Evolutionary conservation across 1,284 basidiomycete species (phyloP).

Genomic region (Sporisorium scitamineum): DNA sequence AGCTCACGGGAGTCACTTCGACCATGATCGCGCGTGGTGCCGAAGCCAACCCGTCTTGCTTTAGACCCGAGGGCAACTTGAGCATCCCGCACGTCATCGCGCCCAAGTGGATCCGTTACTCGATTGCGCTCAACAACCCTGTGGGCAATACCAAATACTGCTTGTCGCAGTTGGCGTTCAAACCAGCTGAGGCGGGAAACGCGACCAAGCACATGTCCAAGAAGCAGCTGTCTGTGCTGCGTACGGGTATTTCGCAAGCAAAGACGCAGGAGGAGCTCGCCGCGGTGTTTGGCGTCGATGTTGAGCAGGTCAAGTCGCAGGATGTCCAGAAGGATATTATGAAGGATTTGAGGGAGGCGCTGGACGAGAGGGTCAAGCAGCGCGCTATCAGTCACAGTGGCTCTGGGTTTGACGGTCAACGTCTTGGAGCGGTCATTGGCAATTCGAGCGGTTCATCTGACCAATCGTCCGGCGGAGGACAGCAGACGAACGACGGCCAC

Average conservation of each 20-base stretch:
- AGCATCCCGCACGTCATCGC: conserved; percentile 60
- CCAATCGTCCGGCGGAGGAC: conserved; percentile 2
- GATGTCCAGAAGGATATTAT: conserved; percentile 32
- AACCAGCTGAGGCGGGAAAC: conserved; percentile 45
- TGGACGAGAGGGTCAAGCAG: conserved; percentile 16
- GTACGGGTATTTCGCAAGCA: conserved; percentile 42
- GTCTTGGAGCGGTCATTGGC: conserved; percentile 30
- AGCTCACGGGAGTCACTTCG: conserved; percentile 79
- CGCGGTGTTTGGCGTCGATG: conserved; percentile 41
- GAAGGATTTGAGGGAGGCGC: conserved; percentile 26
- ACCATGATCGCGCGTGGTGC: conserved; percentile 96
- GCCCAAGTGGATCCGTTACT: conserved; percentile 61
- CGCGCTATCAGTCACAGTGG: conserved; percentile 15
- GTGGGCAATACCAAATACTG: conserved; percentile 94
- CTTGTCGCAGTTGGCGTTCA: conserved; percentile 71
- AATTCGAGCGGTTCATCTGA: conserved; percentile 16
- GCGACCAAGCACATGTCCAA: conserved; percentile 23
- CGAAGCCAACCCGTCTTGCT: conserved; percentile 91
- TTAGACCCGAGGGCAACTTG: conserved; percentile 72
- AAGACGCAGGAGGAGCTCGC: conserved; percentile 56
- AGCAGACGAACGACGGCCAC: conserved; percentile 36
- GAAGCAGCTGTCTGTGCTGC: conserved; percentile 38
- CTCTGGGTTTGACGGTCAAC: conserved; percentile 26
- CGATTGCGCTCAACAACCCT: conserved; percentile 74
- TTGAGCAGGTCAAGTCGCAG: conserved; percentile 17